Evolutionary conservation across 345 rosid species (phyloP).

Genomic region (Geranium brycei): DNA sequence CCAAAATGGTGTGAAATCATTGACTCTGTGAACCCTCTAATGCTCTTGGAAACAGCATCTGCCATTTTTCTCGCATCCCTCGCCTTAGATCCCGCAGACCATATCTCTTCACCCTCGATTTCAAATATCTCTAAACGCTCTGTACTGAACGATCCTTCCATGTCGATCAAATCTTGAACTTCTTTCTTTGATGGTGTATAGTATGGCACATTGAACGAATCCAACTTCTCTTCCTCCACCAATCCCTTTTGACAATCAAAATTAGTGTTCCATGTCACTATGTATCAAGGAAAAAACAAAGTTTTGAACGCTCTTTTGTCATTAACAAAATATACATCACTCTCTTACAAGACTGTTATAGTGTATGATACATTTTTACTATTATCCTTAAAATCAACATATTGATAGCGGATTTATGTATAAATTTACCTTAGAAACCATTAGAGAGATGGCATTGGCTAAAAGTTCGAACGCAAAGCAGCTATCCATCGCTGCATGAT

Average conservation of each 20-base stretch:
- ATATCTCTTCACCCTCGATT: not conserved
- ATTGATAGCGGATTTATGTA: too few species aligned
- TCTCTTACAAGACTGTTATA: too few species aligned
- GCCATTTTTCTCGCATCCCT: not conserved
- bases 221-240: conserved; percentile 13
- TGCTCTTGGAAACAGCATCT: not conserved
- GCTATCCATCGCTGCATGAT: conserved; percentile 1
- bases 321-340: too few species aligned
- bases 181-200: conserved; percentile 10
- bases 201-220: conserved; percentile 13
- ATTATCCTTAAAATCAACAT: too few species aligned
- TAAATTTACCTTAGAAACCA: conserved; percentile 12
- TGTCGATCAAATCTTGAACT: conserved; percentile 4
- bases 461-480: conserved; percentile 8
- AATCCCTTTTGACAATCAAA: conserved; percentile 4
- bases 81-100: not conserved
- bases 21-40: conserved; percentile 11
- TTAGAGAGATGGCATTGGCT: conserved; percentile 6
- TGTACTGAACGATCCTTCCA: conserved; percentile 6
- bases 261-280: too few species aligned
- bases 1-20: conserved; percentile 14
- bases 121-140: conserved; percentile 8
- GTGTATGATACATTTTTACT: too few species aligned
- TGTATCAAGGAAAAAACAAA: too few species aligned
- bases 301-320: too few species aligned